Evolutionary conservation across 805 yeast genomes (phyloP).

Genomic region (Nakazawaea ishiwadae): DNA sequence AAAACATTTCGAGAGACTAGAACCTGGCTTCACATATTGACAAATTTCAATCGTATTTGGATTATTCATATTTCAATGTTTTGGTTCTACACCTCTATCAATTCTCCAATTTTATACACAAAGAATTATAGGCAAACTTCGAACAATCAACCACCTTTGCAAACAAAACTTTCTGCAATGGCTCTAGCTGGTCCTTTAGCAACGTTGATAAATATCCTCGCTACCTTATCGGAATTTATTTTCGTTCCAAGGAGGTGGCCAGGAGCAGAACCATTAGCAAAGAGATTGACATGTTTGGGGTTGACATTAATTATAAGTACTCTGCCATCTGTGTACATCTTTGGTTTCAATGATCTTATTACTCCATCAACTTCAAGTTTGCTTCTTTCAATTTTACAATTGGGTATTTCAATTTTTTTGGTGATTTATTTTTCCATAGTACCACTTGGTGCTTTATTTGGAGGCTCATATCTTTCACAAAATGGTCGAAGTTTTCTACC

Average conservation of each 20-base stretch:
- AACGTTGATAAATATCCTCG: slow-evolving; percentile 48
- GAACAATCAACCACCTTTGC: slow-evolving; percentile 58
- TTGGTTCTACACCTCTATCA: slow-evolving; percentile 72
- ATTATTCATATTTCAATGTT: slow-evolving; percentile 67
- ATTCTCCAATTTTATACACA: slow-evolving; percentile 66
- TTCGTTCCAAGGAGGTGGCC: slow-evolving; percentile 74
- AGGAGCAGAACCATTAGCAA: slow-evolving; percentile 58
- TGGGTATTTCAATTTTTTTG: slow-evolving; percentile 47
- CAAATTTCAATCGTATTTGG: slow-evolving; percentile 78
- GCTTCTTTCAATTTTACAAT: slow-evolving; percentile 48
- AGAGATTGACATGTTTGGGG: slow-evolving; percentile 37
- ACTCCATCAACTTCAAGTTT: slow-evolving; percentile 30
- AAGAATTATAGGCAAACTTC: slow-evolving; percentile 44
- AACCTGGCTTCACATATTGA: slow-evolving; percentile 69
- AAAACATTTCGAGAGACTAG: slow-evolving; percentile 75
- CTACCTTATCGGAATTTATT: slow-evolving; percentile 50
- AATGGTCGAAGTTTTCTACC: slow-evolving; percentile 43
- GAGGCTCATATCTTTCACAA: slow-evolving; percentile 26
- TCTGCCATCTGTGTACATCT: slow-evolving; percentile 50
- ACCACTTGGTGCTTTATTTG: slow-evolving; percentile 59
- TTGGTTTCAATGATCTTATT: slow-evolving; percentile 32
- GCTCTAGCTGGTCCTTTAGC: slow-evolving; percentile 67
- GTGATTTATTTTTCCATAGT: slow-evolving; percentile 53
- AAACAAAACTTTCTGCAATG: slow-evolving; percentile 50
- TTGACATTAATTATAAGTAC: slow-evolving; percentile 42